These are phyloP conservation scores for Chrysochromulina tobinii DNA, from an alignment of 78 protist species.

Conservation along the genomic window DNA sequence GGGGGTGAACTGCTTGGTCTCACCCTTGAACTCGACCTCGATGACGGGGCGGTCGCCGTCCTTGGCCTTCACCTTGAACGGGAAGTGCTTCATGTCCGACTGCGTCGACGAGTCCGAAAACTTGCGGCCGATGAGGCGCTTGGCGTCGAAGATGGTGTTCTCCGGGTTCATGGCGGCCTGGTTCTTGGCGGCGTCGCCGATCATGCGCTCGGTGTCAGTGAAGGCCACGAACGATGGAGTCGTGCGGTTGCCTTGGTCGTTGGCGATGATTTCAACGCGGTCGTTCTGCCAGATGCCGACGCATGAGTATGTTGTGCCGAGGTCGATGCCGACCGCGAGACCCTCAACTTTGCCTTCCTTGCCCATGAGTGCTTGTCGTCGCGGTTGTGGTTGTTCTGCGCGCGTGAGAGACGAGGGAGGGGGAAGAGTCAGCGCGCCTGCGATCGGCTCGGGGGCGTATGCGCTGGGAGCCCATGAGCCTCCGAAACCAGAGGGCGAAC, in stretches of 20 bases:
- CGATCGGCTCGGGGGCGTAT: too few relatives aligned
- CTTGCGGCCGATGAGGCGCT: slow-evolving; percentile 65
- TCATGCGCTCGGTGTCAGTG: slow-evolving; percentile 62
- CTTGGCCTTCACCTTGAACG: slow-evolving; percentile 81
- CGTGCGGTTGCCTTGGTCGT: slow-evolving; percentile 71
- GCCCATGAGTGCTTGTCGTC: neutral
- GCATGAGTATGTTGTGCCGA: slow-evolving; percentile 91
- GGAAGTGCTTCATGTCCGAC: slow-evolving; percentile 67
- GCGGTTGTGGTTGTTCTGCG: too few relatives aligned
- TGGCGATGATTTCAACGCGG: slow-evolving; percentile 67
- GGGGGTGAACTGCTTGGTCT: slow-evolving; percentile 14
- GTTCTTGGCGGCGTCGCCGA: slow-evolving; percentile 96
- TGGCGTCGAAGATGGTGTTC: slow-evolving; percentile 94
- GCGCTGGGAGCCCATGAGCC: too few relatives aligned
- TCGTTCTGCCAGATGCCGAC: slow-evolving; percentile 86
- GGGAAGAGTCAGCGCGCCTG: too few relatives aligned
- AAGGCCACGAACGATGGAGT: slow-evolving; percentile 71
- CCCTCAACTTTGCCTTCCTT: slow-evolving; percentile 2
- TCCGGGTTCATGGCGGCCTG: slow-evolving; percentile 96
- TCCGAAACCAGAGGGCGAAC: too few relatives aligned
- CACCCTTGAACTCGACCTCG: slow-evolving; percentile 29
- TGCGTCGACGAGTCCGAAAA: slow-evolving; percentile 84
- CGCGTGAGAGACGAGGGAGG: too few relatives aligned
- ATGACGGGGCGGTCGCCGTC: slow-evolving; percentile 53
- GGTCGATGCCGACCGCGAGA: slow-evolving; percentile 74